These are phyloP conservation scores for Euphrasia arctica DNA, from an alignment of 305 asterid genomes.

Conservation along the genomic window DNA sequence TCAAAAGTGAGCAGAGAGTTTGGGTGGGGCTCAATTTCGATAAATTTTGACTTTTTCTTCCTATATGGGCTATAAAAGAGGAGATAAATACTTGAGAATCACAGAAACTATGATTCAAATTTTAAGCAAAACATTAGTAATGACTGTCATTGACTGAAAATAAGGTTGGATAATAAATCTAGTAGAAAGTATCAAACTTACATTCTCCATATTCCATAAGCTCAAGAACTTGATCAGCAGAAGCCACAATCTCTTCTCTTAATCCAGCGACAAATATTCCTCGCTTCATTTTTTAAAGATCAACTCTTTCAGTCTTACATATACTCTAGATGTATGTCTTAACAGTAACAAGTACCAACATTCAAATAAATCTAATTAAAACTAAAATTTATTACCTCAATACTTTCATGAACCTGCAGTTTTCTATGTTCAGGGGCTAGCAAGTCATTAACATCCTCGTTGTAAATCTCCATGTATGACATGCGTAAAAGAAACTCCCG, in stretches of 20 bases:
- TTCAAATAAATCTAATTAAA: constrained; percentile 11
- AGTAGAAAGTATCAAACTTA: constrained; percentile 36
- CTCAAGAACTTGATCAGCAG: constrained; percentile 82
- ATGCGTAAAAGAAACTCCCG: constrained; percentile 89
- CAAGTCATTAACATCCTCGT: constrained; percentile 94
- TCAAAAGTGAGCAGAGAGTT: background rate
- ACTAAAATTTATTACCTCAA: constrained; percentile 53
- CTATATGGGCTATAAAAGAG: constrained; percentile 4
- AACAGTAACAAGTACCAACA: background rate
- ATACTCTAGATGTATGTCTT: background rate
- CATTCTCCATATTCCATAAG: constrained; percentile 92
- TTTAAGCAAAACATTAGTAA: constrained; percentile 8
- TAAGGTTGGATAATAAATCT: background rate
- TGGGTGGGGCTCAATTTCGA: constrained; percentile 15
- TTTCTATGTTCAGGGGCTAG: constrained; percentile 91
- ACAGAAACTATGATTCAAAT: constrained; percentile 3
- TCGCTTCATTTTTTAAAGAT: constrained; percentile 48
- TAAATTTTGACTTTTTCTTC: constrained; percentile 14
- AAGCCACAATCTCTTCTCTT: constrained; percentile 90
- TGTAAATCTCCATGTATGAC: constrained; percentile 96
- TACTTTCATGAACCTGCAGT: constrained; percentile 89
- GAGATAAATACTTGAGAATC: constrained; percentile 8
- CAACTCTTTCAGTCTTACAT: constrained; percentile 4
- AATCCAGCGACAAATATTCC: constrained; percentile 96
- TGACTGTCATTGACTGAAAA: background rate